Base-by-base conservation (phyloP, 148 eudicot species). In the Vaccinium corymbosum region DNA sequence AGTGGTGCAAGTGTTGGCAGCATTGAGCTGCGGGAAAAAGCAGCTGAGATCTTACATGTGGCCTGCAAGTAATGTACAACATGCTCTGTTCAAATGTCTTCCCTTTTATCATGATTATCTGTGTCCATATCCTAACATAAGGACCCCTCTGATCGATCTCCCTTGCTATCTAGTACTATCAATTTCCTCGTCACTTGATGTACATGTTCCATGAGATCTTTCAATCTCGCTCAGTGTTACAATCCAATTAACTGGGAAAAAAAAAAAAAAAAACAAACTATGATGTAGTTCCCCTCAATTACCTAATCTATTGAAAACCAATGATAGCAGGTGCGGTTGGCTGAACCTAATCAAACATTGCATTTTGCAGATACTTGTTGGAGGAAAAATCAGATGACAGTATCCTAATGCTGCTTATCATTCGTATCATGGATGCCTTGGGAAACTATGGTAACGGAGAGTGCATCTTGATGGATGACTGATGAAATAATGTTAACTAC, bases 351-450 rank as follows among this genome's bases (percentile, higher is more conserved):
- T 82, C 61, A 64, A 80, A 87, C 61, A 55, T 79, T 7, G 42
- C 56, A 52, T 74, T 32, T 87, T 85, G 82, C 95, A 97, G 99
- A 75, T 94, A 91, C 88, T 83, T 97, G 88, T 85, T 93, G 66
- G 93, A 94, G 90, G 91, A 97, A 86, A 97, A 97, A 84, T 91
- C 98, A 35, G 99, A 97, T 89, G 98, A 93, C 86, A 97, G 99
- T 90, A 92, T 97, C 84, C 87, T 97, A 52, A 87, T 94, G 86
- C 88, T 97, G 85, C 99, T 97, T 83, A 85, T 93, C 83, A 92
- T 94, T 80, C 99, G 97, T 85, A 85, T 94, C 57, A 93, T 93
- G 90, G 99, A 97, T 87, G 91, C 98, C 88, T 88, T 97, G 35
- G 89, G 95, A 80, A 97, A 94, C 68, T 93, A 92, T 85, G 99